A percentile compares a stretch with the other conserved stretches of the same genome.
These are phyloP conservation scores for Ustilago vetiveriae DNA, from an alignment of 1,284 basidiomycete species.

Conservation along the genomic window DNA sequence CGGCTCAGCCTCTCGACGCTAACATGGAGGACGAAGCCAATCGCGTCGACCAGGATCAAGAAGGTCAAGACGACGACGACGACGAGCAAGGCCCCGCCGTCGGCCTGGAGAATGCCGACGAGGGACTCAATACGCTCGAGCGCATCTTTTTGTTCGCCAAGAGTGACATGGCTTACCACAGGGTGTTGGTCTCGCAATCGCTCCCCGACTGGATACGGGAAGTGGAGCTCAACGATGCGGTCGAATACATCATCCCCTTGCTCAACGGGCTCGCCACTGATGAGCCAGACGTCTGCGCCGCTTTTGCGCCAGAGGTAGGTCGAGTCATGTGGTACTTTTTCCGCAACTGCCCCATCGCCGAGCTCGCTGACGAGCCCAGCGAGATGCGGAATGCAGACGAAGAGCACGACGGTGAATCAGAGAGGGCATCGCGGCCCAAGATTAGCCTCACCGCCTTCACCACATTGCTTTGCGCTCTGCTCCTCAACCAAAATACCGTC, in stretches of 20 bases:
- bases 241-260: constrained; percentile 91
- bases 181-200: constrained; percentile 75
- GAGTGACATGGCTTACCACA: constrained; percentile 84
- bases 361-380: constrained; percentile 40
- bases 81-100: constrained; percentile 15
- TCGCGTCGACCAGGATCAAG: constrained; percentile 6
- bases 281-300: constrained; percentile 90
- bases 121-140: constrained; percentile 78
- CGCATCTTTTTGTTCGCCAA: constrained; percentile 92
- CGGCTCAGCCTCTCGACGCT: constrained; percentile 18
- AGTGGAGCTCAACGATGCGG: constrained; percentile 81
- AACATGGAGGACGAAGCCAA: constrained; percentile 22
- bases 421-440: constrained; percentile 67
- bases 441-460: constrained; percentile 88
- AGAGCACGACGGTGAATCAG: constrained; percentile 29
- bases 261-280: constrained; percentile 87
- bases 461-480: constrained; percentile 85
- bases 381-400: constrained; percentile 38
- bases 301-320: constrained; percentile 83
- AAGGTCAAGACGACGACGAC: constrained; percentile 23
- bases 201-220: constrained; percentile 65
- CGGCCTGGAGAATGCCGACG: constrained; percentile 32
- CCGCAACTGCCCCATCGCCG: constrained; percentile 71
- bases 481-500: constrained; percentile 80
- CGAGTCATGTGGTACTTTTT: constrained; percentile 94